Evolutionary conservation across 2,329 filamentous ascomycete species (phyloP), one percentile per base, ranked within the genome.

Genomic region (Plectosphaerella plurivora): DNA sequence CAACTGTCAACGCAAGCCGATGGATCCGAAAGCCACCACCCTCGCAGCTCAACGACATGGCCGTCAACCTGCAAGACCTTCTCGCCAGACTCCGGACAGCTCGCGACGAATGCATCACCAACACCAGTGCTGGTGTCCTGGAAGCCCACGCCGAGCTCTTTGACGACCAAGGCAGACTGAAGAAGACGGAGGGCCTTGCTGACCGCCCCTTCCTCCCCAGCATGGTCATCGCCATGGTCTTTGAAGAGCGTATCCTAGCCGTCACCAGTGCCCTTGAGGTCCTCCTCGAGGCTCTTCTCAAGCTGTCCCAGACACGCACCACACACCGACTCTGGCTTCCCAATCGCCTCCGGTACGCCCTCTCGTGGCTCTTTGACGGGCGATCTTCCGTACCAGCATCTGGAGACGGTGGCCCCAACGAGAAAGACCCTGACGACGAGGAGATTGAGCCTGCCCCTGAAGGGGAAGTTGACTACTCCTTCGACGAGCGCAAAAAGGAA

Each of bases 221-320:
- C 1, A 65, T 79, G n/a, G 63, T 76, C 3, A 55, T 75, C 4
- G 68, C 69, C 14, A 75, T 79, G 71, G 71, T 77, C 4, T 64
- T 76, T 8, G 74, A 78, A 50, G 74, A 78, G 59, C 67, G 71
- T 14, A 64, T 77, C 6, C 55, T 59, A 15, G 61, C 48, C 5
- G 52, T 56, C n/a, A 58, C 59, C 0, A 46, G 25, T 1, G 59
- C 65, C 0, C 62, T 68, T 5, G 67, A 73, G 37, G 53, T 55
- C 1, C 55, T 78, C 0, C 58, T 78, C 0, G 60, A 63, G 4
- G 63, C 70, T 12, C 60, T 77, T 2, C 55, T 68, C 1, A 58
- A 63, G 0, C 63, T 76, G 2, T 66, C 73, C 7, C 60, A 67
- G 18, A 59, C 62, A 4, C 68, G 71, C 12, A 68, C 64, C 1